Conservation (phyloP, 2,329 filamentous ascomycete genomes). For the Endothia cerciana region DNA sequence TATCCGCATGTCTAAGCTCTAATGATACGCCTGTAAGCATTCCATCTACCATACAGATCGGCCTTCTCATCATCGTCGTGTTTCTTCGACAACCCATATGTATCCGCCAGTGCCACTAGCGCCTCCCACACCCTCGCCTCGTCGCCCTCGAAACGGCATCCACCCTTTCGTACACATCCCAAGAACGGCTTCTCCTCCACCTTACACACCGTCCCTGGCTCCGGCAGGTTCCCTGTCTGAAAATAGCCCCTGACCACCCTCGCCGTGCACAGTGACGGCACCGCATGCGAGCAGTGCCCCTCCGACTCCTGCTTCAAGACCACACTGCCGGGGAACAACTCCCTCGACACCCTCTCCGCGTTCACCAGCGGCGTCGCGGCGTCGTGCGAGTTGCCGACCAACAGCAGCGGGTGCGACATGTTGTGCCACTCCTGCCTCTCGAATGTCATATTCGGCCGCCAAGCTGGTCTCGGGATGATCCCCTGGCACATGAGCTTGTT, state of each 20-base stretch:
- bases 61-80: constrained; percentile 8
- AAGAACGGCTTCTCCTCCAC: constrained; percentile 14
- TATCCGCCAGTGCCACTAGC: constrained; percentile 15
- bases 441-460: constrained; percentile 9
- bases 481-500: constrained; percentile 15
- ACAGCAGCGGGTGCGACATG: constrained; percentile 9
- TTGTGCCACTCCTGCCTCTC: constrained; percentile 15
- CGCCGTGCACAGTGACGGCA: constrained; percentile 16
- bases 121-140: constrained; percentile 12
- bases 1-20: not conserved
- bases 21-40: not conserved
- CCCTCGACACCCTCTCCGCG: not conserved
- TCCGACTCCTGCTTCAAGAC: constrained; percentile 18
- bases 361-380: constrained; percentile 8
- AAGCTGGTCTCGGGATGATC: not conserved
- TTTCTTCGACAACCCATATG: constrained; percentile 15
- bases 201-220: constrained; percentile 1
- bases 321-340: constrained; percentile 12
- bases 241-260: constrained; percentile 8
- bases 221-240: constrained; percentile 11
- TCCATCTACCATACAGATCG: not conserved
- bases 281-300: constrained; percentile 15
- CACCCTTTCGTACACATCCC: constrained; percentile 9
- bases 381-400: constrained; percentile 14
- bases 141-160: constrained; percentile 8